These are phyloP conservation scores for Aspergillus texensis DNA, from an alignment of 2,329 filamentous ascomycete species.

Conservation along the genomic window DNA sequence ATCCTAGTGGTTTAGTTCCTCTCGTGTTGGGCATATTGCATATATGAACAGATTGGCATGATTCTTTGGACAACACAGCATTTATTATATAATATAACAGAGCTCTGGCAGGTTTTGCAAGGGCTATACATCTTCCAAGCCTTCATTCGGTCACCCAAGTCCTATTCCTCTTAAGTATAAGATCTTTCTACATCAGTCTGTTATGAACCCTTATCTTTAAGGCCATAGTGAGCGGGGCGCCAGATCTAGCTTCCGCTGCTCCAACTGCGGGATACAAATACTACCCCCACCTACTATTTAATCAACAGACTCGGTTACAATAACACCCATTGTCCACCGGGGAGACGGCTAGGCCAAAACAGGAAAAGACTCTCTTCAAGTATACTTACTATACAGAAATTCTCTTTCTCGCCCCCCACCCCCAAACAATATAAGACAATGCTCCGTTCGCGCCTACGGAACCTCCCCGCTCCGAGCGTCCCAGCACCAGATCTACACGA, in stretches of 20 bases:
- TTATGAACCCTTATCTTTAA: neutral
- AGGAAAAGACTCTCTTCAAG: too few relatives aligned
- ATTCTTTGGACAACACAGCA: neutral
- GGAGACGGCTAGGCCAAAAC: neutral
- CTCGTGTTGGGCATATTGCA: constrained; percentile 7
- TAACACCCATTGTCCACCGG: neutral
- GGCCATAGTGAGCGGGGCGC: neutral
- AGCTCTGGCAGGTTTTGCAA: neutral
- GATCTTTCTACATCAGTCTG: neutral
- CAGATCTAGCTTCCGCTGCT: neutral
- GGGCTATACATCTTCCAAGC: neutral
- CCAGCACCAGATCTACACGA: too few relatives aligned
- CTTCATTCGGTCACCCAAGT: neutral
- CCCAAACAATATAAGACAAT: neutral
- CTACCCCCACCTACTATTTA: neutral
- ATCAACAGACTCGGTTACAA: neutral
- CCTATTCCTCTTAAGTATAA: neutral
- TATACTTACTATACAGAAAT: neutral
- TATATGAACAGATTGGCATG: constrained; percentile 7
- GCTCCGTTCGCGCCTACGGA: neutral
- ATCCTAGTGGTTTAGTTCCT: constrained; percentile 21
- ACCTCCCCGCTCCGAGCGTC: too few relatives aligned
- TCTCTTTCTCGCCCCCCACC: neutral
- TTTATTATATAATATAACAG: constrained; percentile 1
- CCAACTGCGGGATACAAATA: too few relatives aligned